Percentiles rank a stretch among this genome's conserved stretches.
These are phyloP conservation scores for Dendrothele bispora DNA, from an alignment of 768 basidiomycete species.

Conservation along the genomic window DNA sequence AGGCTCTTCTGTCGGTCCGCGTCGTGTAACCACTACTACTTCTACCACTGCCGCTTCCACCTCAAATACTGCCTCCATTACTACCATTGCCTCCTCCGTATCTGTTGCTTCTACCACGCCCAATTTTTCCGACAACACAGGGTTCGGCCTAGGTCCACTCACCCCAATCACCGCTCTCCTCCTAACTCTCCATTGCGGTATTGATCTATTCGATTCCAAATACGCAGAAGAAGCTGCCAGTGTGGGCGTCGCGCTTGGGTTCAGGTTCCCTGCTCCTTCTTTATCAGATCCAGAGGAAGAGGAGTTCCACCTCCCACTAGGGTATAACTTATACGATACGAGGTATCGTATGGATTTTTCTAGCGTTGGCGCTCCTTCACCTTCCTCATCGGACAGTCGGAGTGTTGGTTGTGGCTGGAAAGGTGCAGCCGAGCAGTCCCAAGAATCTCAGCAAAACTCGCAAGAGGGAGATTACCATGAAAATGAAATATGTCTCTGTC, in stretches of 20 bases:
- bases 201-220: conserved; percentile 74
- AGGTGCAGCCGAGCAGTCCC: conserved; percentile 35
- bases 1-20: conserved; percentile 61
- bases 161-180: too few relatives aligned
- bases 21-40: too few relatives aligned
- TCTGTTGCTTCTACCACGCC: too few relatives aligned
- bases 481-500: conserved; percentile 55
- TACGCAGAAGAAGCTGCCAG: conserved; percentile 73
- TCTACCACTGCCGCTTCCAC: too few relatives aligned
- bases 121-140: too few relatives aligned
- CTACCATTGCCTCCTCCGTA: too few relatives aligned
- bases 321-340: conserved; percentile 70
- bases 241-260: conserved; percentile 76
- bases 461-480: conserved; percentile 2
- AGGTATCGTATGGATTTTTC: conserved; percentile 65
- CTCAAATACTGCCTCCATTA: too few relatives aligned
- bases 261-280: conserved; percentile 57
- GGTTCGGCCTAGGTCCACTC: too few relatives aligned
- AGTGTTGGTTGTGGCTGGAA: neutral
- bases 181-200: conserved; percentile 61
- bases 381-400: conserved; percentile 29
- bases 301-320: too few relatives aligned
- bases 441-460: conserved; percentile 18
- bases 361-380: too few relatives aligned
- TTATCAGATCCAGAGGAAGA: too few relatives aligned